Base-by-base conservation (phyloP, 805 yeast species). In the Ogataea methylovora region DNA sequence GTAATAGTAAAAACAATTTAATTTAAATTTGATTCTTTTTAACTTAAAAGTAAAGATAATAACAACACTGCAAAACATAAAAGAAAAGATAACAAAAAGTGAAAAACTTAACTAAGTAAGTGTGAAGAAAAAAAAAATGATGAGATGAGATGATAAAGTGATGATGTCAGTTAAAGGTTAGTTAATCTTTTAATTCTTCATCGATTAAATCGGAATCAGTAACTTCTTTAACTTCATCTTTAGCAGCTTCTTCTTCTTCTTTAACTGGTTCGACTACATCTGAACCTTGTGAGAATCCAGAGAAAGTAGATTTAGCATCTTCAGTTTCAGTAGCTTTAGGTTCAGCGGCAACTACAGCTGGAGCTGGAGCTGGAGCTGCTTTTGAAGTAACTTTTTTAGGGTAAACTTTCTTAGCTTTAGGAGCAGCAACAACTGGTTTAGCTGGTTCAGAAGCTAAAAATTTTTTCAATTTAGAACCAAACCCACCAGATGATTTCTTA, bases 271-370 rank as follows among this genome's bases (percentile, higher is more conserved):
- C 32, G 10, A 30, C 27, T 11, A 22, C 37, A n/a, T 43, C 29
- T 30, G 41, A 33, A 19, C 71, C 71, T 46, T 67, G 71, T n/a
- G 67, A 60, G 44, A 67, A 67, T 3, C 67, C 68, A 18, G 66
- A 54, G 40, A 67, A 67, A 2, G 69, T 64, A 10, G 26, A 11
- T 18, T 23, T 27, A 15, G 32, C 28, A 17, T 20, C 32, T 20
- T 8, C n/a, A 10, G 26, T n/a, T 18, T 23, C 29, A 15, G 32
- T 25, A 17, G 24, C 32, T 20, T 8, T 10, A 8, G 7, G 12
- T 24, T n/a, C 27, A 21, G 18, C 31, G 4, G 32, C 27, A 18
- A 34, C 24, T 19, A 35, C 17, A 5, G 24, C 26, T 21, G 33
- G 20, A 23, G 37, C 22, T 16, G 30, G 29, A 4, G 19, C 14